Percentiles rank a stretch among this genome's conserved stretches.
Conservation (phyloP, 2,329 filamentous ascomycete species). For the Tolypocladium tundrense region DNA sequence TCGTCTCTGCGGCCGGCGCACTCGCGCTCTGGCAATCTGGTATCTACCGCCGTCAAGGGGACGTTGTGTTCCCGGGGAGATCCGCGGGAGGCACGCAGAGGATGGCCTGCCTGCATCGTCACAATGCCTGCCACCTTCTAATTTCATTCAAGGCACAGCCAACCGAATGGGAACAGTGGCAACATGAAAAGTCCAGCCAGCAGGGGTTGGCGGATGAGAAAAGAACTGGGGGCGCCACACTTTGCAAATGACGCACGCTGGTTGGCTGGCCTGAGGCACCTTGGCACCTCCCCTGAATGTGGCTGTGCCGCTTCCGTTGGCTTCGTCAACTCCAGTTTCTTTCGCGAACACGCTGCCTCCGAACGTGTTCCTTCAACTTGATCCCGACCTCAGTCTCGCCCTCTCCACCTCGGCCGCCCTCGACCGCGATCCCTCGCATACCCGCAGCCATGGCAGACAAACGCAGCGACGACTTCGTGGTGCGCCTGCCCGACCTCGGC, state of each 20-base stretch:
- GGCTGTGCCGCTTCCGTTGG: neutral
- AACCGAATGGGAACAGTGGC: neutral
- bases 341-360: conserved; percentile 14
- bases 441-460: conserved; percentile 62
- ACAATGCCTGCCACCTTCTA: no score
- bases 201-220: neutral
- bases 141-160: no score
- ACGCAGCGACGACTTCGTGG: conserved; percentile 73
- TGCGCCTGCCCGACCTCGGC: conserved; percentile 56
- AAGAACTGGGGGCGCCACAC: neutral
- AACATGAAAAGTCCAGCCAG: neutral
- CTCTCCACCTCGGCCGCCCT: neutral
- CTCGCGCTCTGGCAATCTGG: no score
- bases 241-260: neutral
- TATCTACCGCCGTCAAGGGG: no score
- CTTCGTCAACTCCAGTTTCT: neutral
- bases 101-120: no score
- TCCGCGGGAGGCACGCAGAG: no score
- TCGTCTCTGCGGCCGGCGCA: no score
- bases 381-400: neutral
- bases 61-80: no score
- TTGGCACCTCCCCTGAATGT: neutral
- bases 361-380: neutral
- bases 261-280: neutral
- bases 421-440: neutral